A percentile compares a stretch with the other conserved stretches of the same genome.
phyloP scores from a whole-genome alignment of 2,329 filamentous ascomycete genomes.

The Cytospora piceae region DNA sequence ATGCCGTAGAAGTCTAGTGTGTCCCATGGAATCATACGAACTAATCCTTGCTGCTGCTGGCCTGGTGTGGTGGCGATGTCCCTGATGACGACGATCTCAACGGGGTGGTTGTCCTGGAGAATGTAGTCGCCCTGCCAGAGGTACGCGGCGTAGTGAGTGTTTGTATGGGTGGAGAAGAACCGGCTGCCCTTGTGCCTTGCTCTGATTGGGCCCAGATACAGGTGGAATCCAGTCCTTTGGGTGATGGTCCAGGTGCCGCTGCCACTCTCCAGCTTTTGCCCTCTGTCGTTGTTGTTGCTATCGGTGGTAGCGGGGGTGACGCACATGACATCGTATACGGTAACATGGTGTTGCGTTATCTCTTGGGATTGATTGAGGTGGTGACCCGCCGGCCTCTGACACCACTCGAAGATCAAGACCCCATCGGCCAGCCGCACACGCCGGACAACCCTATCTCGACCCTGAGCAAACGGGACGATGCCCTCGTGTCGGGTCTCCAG shows the following conservation, averaged over 20 bases:
- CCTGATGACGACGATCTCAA: constrained; percentile 63
- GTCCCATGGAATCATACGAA: constrained; percentile 53
- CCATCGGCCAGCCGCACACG: constrained; percentile 56
- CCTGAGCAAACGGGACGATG: constrained; percentile 54
- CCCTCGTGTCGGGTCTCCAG: constrained; percentile 48
- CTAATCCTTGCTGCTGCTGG: constrained; percentile 50
- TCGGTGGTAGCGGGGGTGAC: not conserved
- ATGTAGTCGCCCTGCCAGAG: constrained; percentile 63
- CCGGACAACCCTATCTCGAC: constrained; percentile 53
- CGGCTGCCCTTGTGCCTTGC: constrained; percentile 51
- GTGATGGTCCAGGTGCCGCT: constrained; percentile 46
- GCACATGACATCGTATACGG: constrained; percentile 55
- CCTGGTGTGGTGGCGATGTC: constrained; percentile 51
- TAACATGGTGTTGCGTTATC: constrained; percentile 62
- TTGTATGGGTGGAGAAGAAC: constrained; percentile 65
- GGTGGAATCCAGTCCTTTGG: constrained; percentile 63
- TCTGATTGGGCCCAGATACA: constrained; percentile 58
- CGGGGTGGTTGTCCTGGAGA: constrained; percentile 57
- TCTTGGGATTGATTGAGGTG: constrained; percentile 47
- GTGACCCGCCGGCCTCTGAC: constrained; percentile 51
- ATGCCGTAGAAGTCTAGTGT: constrained; percentile 58
- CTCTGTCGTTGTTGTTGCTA: no score
- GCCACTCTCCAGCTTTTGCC: not conserved
- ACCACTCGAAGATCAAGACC: constrained; percentile 68
- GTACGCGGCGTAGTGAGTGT: constrained; percentile 64